Evolutionary conservation across 106 monocot species (phyloP).

Genomic region (Apostasia ramifera): DNA sequence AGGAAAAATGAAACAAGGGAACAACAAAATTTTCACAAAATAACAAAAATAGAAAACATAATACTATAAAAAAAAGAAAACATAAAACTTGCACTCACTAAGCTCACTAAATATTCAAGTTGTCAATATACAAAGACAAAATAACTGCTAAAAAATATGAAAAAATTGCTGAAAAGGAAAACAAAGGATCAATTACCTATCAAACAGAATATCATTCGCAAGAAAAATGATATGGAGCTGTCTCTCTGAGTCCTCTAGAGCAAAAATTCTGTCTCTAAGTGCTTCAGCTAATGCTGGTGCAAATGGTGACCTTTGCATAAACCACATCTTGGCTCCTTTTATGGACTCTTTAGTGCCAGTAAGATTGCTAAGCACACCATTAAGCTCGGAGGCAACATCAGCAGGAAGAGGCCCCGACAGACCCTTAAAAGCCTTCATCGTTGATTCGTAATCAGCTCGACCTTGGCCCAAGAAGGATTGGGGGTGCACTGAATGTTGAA

Average conservation of each 20-base stretch:
- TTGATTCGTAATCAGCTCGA: slow-evolving; percentile 45
- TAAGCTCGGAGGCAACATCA: slow-evolving; percentile 82
- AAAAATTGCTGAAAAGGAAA: background rate
- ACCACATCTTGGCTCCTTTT: slow-evolving; percentile 96
- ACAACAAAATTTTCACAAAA: too few relatives aligned
- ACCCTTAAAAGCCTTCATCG: slow-evolving; percentile 55
- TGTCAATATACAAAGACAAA: background rate
- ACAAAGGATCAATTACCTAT: slow-evolving; percentile 39
- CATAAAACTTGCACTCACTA: background rate
- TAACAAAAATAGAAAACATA: too few relatives aligned
- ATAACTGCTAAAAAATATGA: background rate
- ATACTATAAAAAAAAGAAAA: too few relatives aligned
- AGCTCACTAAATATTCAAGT: background rate
- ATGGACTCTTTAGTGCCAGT: slow-evolving; percentile 93
- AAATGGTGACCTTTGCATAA: slow-evolving; percentile 91
- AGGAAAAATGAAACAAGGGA: too few relatives aligned
- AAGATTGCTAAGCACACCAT: slow-evolving; percentile 48
- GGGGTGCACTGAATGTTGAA: slow-evolving; percentile 32
- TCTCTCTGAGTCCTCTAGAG: slow-evolving; percentile 80
- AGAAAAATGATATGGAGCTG: slow-evolving; percentile 91
- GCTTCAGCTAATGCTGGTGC: slow-evolving; percentile 89
- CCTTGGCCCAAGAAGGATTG: slow-evolving; percentile 38
- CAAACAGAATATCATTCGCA: slow-evolving; percentile 96
- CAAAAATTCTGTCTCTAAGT: slow-evolving; percentile 71
- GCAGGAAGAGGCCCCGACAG: slow-evolving; percentile 72